Base-by-base conservation (phyloP, 495 filamentous ascomycete species). In the Aspergillus saccharolyticus region DNA sequence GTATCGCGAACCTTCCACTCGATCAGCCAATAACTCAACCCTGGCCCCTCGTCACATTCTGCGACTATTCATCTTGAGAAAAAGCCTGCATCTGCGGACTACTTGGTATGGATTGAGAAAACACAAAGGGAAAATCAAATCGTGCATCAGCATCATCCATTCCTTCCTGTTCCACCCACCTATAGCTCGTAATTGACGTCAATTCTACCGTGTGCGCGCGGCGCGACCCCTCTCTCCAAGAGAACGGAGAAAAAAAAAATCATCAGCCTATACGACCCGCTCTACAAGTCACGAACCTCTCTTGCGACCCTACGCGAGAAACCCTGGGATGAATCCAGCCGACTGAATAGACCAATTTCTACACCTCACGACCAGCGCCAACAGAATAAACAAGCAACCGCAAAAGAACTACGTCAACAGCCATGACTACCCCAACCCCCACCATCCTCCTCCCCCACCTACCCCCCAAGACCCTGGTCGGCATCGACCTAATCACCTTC, bases 401-500 rank as follows among this genome's bases (percentile, higher is more conserved):
- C 70, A 69, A 73, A 22, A 9, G 47, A 52, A 14, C 15, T 7
- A 52, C 42, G 20, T 9, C 25, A 28, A 28, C 25, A 24, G n/a
- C n/a, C n/a, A 67, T 67, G 63, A 55, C 60, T 42, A 33, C 67
- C 19, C 71, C 74, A 19, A 65, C 80, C 16, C 68, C 76, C 15
- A 74, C 77, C 24, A 69, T 82, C 63, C 73, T 82, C 48, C 68
- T 80, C 61, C 71, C 73, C 46, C 17, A 70, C 56, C 74, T 80
- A 33, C 78, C 79, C 15, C 70, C 77, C 6, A 76, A 74, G 53
- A 79, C 78, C 48, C 65, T 81, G 28, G 74, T 78, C 66, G 76
- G 78, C 22, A 76, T 80, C 64, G 76, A 82, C 59, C 74, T 82
- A 15, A 72, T 81, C 54, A 78, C 78, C 52, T 80, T 82, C 63